A percentile compares a stretch with the other conserved stretches of the same genome.
Evolutionary conservation across 495 filamentous ascomycete species (phyloP).

Genomic region (Pseudevernia furfuracea): DNA sequence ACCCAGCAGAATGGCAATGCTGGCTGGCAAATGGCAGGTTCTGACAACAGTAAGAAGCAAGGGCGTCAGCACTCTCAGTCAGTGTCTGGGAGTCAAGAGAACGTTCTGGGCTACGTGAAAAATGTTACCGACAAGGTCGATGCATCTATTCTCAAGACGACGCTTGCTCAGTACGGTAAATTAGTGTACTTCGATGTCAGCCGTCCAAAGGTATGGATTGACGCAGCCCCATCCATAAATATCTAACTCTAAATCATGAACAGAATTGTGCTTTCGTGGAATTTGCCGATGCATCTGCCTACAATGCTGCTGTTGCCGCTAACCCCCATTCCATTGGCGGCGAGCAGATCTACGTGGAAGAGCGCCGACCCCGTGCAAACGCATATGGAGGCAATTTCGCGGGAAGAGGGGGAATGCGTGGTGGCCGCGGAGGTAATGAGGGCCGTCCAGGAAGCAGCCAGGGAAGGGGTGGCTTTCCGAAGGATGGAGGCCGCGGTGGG

Average conservation of each 20-base stretch:
- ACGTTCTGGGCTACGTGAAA: conserved; percentile 79
- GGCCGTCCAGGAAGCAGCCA: conserved; percentile 55
- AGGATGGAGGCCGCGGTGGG: conserved; percentile 53
- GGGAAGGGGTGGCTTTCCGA: conserved; percentile 60
- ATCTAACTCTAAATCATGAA: background rate
- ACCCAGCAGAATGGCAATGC: conserved; percentile 40
- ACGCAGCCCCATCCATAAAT: background rate
- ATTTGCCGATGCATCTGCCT: conserved; percentile 70
- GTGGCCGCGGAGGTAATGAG: conserved; percentile 60
- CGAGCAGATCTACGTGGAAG: conserved; percentile 78
- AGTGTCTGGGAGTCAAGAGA: conserved; percentile 49
- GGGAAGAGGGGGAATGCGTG: conserved; percentile 55
- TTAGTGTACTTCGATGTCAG: conserved; percentile 83
- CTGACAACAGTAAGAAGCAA: conserved; percentile 71
- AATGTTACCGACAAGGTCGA: conserved; percentile 83
- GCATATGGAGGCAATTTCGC: conserved; percentile 52
- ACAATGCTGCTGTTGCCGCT: conserved; percentile 68
- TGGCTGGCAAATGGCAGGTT: conserved; percentile 76
- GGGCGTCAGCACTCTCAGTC: conserved; percentile 50
- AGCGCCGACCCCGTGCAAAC: conserved; percentile 68
- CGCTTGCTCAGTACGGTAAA: conserved; percentile 66
- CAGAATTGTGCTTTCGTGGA: conserved; percentile 97
- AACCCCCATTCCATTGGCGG: conserved; percentile 81
- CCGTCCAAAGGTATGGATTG: conserved; percentile 67
- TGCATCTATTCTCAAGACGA: conserved; percentile 54